A percentile compares a stretch with the other conserved stretches of the same genome.
Evolutionary conservation across 2,329 filamentous ascomycete genomes (phyloP).

Genomic region (Thelonectria rubi): DNA sequence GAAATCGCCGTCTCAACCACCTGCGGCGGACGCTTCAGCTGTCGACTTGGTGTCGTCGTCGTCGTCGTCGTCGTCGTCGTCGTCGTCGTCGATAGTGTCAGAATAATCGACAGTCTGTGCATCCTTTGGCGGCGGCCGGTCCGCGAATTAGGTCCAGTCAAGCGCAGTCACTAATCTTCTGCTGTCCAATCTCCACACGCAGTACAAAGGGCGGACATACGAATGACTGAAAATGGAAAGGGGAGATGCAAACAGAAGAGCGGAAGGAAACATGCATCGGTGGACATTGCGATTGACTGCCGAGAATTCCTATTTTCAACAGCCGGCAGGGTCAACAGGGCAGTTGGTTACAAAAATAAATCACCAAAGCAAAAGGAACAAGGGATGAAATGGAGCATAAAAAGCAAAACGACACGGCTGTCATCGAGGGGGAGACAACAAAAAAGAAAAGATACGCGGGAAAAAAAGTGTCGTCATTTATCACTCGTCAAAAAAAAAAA

Average conservation of each 20-base stretch:
- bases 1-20: too few species aligned
- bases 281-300: conserved; percentile 7
- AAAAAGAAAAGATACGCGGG: background rate
- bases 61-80: background rate
- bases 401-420: background rate
- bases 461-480: background rate
- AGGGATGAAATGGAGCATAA: too few species aligned
- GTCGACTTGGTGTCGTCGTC: too few species aligned
- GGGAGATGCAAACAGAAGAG: too few species aligned
- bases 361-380: too few species aligned
- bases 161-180: too few species aligned
- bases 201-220: background rate
- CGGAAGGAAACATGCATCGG: too few species aligned
- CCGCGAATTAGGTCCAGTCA: background rate
- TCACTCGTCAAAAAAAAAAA: conserved; percentile 5
- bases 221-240: background rate
- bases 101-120: background rate
- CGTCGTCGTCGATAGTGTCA: background rate
- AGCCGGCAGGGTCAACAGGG: background rate
- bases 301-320: conserved; percentile 3
- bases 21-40: too few species aligned
- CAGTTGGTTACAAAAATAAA: background rate
- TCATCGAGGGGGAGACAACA: conserved; percentile 2
- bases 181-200: background rate
- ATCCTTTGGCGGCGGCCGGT: background rate